These are phyloP conservation scores for Nakazawaea wickerhamii DNA, from an alignment of 805 yeast genomes.

Conservation along the genomic window DNA sequence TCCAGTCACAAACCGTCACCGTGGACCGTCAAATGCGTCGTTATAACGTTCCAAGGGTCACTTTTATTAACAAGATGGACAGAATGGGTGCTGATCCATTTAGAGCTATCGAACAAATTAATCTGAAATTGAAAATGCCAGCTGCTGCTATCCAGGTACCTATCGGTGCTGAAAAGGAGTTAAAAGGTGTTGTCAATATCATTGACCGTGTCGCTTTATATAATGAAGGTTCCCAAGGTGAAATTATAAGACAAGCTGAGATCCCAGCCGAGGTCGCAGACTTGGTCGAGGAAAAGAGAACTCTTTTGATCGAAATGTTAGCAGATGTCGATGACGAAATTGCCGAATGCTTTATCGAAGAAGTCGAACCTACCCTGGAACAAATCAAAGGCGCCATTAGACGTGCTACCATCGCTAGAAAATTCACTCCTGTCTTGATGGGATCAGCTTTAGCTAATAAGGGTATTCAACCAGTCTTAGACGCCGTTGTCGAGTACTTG, in stretches of 20 bases:
- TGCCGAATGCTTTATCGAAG: slow-evolving; percentile 89
- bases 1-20: slow-evolving; percentile 96
- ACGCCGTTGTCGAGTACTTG: slow-evolving; percentile 91
- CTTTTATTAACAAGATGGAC: slow-evolving; percentile 97
- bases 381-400: slow-evolving; percentile 89
- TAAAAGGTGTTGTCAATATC: slow-evolving; percentile 87
- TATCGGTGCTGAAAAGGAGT: slow-evolving; percentile 84
- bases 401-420: slow-evolving; percentile 91
- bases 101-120: slow-evolving; percentile 88
- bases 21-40: slow-evolving; percentile 99
- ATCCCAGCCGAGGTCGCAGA: slow-evolving; percentile 79
- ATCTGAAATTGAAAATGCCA: slow-evolving; percentile 79
- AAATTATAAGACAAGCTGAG: slow-evolving; percentile 53
- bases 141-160: slow-evolving; percentile 99
- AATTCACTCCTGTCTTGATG: slow-evolving; percentile 98
- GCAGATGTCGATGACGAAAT: slow-evolving; percentile 98
- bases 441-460: slow-evolving; percentile 97
- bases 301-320: slow-evolving; percentile 79
- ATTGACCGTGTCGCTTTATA: slow-evolving; percentile 83
- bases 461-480: slow-evolving; percentile 92
- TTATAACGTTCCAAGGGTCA: slow-evolving; percentile 93
- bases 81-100: slow-evolving; percentile 99
- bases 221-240: slow-evolving; percentile 91
- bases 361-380: slow-evolving; percentile 75
- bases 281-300: slow-evolving; percentile 86